A percentile compares a stretch with the other conserved stretches of the same genome.
Conservation (phyloP, 1,139 yeast genomes). For the Pichia cactophila region DNA sequence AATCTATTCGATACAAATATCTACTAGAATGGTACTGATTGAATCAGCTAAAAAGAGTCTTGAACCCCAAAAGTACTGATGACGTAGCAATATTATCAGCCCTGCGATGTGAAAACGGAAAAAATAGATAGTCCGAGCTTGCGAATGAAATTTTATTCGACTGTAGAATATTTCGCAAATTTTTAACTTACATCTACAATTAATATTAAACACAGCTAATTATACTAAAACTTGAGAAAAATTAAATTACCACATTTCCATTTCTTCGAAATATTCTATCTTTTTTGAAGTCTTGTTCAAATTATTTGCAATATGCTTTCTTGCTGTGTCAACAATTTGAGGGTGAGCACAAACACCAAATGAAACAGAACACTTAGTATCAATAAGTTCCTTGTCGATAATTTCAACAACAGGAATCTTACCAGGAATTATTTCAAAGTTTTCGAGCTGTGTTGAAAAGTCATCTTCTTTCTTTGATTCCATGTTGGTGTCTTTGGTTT, state of each 20-base stretch:
- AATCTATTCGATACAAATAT: too few species aligned
- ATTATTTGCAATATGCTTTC: slow-evolving; percentile 27
- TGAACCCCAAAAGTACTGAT: too few species aligned
- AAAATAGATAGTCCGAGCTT: too few species aligned
- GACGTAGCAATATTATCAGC: too few species aligned
- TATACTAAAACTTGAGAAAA: neutral
- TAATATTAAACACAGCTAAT: neutral
- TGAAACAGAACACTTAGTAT: slow-evolving; percentile 36
- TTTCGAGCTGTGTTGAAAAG: slow-evolving; percentile 17
- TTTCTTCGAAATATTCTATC: slow-evolving; percentile 27
- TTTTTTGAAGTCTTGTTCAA: slow-evolving; percentile 11
- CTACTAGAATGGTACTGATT: too few species aligned
- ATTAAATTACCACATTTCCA: slow-evolving; percentile 25
- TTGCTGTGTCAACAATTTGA: slow-evolving; percentile 42
- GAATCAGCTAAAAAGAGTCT: too few species aligned
- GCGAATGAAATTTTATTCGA: too few species aligned
- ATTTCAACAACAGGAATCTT: slow-evolving; percentile 37
- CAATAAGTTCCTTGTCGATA: slow-evolving; percentile 33
- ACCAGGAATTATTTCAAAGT: slow-evolving; percentile 37
- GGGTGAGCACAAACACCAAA: slow-evolving; percentile 45
- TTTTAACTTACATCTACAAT: too few species aligned
- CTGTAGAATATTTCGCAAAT: too few species aligned
- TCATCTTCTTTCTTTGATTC: neutral
- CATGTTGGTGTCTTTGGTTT: slow-evolving; percentile 2
- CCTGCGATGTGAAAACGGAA: too few species aligned